Evolutionary conservation across 1,284 basidiomycete species (phyloP), one percentile per base, ranked within the genome.

Genomic region (Fistulinella cinereoalba): DNA sequence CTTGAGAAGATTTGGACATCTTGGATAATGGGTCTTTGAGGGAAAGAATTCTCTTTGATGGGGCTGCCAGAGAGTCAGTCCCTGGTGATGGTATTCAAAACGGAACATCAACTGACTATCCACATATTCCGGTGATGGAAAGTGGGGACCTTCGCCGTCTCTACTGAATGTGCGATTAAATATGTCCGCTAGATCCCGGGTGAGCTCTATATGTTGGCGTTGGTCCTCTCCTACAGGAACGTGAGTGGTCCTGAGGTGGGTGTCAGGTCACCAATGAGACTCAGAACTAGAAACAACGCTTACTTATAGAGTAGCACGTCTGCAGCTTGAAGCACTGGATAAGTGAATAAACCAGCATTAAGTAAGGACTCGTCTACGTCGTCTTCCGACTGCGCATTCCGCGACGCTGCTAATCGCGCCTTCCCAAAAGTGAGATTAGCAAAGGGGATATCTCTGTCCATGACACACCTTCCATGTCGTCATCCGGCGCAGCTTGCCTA

Each of bases 141-240:
- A 96, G 45, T 88, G 60, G 0, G 69, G 66, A 27, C 66, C 62
- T 21, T 63, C 27, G 12, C 38, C 50, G 13, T 38, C n/a, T 5
- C 46, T 55, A 37, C 71, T 69, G 60, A 78, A 85, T 53, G 76
- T 76, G 4, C 82, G 76, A 62, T 97, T 97, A 71, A 96, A 97
- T 7, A 71, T 71, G 23, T 91, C 82, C 0, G 90, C 93, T 9
- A 97, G 69, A 60, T 95, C 92, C 29, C 92, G 79, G 22, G 82
- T 78, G 1, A 98, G 79, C 63, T 97, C 93, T 23, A 97, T 77
- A 58, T 98, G 95, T 69, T 98, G 95, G 28, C 83, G 81, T 65
- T 97, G 95, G 63, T 98, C 95, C 60, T 97, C 92, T 19, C 95
- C 95, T 2, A 97, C 93, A 0, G 95, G 95, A 0, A 98, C 90